phyloP scores from a whole-genome alignment of 768 basidiomycete species.

The Auricularia auricula-judae region DNA sequence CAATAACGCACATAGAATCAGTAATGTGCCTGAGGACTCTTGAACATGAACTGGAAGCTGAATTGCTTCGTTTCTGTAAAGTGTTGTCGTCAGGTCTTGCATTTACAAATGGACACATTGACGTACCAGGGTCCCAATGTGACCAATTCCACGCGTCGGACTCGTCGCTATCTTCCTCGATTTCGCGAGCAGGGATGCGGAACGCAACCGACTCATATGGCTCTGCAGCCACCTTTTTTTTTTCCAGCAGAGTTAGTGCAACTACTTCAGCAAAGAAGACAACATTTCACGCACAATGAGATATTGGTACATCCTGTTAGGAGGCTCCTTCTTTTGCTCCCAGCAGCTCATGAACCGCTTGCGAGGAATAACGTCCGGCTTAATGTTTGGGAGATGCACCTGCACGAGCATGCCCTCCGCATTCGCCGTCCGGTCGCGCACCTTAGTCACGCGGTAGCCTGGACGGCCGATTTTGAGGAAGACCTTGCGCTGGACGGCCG shows the following conservation, averaged over 20 bases:
- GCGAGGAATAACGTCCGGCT: conserved; percentile 70
- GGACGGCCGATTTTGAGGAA: conserved; percentile 97
- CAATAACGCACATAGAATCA: neutral
- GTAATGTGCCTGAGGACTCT: neutral
- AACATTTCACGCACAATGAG: conserved; percentile 61
- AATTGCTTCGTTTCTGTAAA: conserved; percentile 86
- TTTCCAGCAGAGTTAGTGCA: no score
- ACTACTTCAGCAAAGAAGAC: no score
- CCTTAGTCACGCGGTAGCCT: conserved; percentile 93
- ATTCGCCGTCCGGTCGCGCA: conserved; percentile 79
- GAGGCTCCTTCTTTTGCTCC: conserved; percentile 92
- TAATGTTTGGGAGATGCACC: conserved; percentile 91
- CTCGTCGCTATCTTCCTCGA: conserved; percentile 78
- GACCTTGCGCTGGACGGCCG: conserved; percentile 71
- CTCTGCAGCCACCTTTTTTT: conserved; percentile 89
- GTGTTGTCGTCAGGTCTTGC: neutral
- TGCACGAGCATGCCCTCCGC: conserved; percentile 98
- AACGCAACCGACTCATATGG: conserved; percentile 99
- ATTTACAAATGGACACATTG: neutral
- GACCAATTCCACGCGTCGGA: conserved; percentile 95
- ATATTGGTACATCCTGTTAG: conserved; percentile 95
- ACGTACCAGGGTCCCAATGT: conserved; percentile 74
- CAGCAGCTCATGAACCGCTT: conserved; percentile 95
- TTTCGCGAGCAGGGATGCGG: conserved; percentile 93
- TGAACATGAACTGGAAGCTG: conserved; percentile 95